Percentiles rank a stretch among this genome's conserved stretches.
These are phyloP conservation scores for Cryptococcus hybrid DNA, from an alignment of 1,284 basidiomycete genomes.

Conservation along the genomic window DNA sequence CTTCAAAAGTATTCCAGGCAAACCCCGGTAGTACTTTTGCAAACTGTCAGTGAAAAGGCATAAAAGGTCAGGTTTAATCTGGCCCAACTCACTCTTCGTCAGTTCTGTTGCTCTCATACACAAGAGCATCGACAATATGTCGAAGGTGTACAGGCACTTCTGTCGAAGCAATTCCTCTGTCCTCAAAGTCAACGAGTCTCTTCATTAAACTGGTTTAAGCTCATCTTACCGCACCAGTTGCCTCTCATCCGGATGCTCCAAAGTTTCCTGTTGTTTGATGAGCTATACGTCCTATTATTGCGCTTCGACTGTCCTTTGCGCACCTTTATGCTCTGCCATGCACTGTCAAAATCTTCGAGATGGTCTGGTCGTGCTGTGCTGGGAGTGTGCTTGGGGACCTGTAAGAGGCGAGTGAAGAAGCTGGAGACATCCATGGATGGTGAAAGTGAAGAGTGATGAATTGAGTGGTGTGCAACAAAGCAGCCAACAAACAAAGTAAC, in stretches of 20 bases:
- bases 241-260: constrained; percentile 46
- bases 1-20: constrained; percentile 91
- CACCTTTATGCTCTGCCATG: constrained; percentile 39
- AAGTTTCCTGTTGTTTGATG: constrained; percentile 28
- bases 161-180: constrained; percentile 74
- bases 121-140: constrained; percentile 82
- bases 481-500: neutral
- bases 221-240: constrained; percentile 34
- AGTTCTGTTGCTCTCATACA: constrained; percentile 75
- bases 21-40: constrained; percentile 68
- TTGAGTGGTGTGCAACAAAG: neutral
- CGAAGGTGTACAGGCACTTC: constrained; percentile 73
- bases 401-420: constrained; percentile 45
- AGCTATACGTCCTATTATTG: neutral
- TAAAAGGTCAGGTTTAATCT: neutral
- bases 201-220: neutral
- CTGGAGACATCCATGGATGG: constrained; percentile 41
- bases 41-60: neutral
- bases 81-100: constrained; percentile 77
- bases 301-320: constrained; percentile 1
- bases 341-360: constrained; percentile 35
- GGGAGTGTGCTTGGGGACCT: constrained; percentile 26
- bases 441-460: neutral
- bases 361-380: constrained; percentile 25
- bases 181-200: neutral